A percentile compares a stretch with the other conserved stretches of the same genome.
Conservation (phyloP, 495 filamentous ascomycete genomes). For the Bryoglossum gracile region DNA sequence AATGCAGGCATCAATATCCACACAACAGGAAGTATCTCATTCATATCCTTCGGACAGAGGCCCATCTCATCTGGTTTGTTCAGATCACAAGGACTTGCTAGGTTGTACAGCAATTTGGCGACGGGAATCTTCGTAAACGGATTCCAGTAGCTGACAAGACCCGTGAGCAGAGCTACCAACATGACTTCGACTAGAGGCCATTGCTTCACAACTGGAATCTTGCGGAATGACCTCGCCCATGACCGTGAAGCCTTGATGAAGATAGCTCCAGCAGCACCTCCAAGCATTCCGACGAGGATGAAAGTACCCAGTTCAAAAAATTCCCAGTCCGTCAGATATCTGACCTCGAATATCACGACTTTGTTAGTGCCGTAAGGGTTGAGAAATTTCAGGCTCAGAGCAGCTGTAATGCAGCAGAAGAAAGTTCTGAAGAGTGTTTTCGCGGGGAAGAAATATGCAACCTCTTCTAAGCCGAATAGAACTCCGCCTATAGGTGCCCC, state of each 20-base stretch:
- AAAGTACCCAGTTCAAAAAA: conserved; percentile 87
- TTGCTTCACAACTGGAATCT: conserved; percentile 69
- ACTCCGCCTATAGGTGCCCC: conserved; percentile 91
- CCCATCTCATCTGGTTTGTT: conserved; percentile 57
- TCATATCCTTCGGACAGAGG: conserved; percentile 64
- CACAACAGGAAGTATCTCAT: conserved; percentile 68
- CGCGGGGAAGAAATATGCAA: conserved; percentile 95
- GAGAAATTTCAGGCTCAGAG: conserved; percentile 84
- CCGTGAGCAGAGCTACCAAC: conserved; percentile 80
- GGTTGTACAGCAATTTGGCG: conserved; percentile 81
- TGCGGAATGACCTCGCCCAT: conserved; percentile 86
- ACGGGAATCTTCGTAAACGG: conserved; percentile 81
- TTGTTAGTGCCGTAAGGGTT: conserved; percentile 96
- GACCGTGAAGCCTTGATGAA: conserved; percentile 93
- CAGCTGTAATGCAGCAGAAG: conserved; percentile 93
- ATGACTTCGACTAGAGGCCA: conserved; percentile 83
- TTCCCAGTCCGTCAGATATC: conserved; percentile 88
- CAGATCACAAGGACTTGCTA: conserved; percentile 73
- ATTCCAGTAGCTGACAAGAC: conserved; percentile 88
- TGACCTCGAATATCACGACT: conserved; percentile 91
- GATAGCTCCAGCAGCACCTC: conserved; percentile 76
- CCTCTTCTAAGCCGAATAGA: conserved; percentile 90
- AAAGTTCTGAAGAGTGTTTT: conserved; percentile 97
- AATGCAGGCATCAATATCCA: conserved; percentile 67
- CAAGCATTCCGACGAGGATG: conserved; percentile 74